Base-by-base conservation (phyloP, 768 basidiomycete species). In the Termitomyces sp. region DNA sequence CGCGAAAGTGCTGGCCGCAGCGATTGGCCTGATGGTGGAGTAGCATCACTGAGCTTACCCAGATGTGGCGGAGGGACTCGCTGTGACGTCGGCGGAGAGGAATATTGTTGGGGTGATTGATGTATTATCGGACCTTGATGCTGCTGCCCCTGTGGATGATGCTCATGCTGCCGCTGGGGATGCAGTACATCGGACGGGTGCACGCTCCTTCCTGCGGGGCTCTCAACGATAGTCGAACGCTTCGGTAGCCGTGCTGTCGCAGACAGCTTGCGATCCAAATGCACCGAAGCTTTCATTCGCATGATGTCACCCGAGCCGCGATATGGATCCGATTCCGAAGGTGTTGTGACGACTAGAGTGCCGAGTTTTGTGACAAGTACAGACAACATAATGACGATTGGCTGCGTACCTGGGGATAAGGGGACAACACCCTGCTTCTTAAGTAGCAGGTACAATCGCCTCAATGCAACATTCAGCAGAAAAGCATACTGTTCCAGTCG, bases 401-500 rank as follows among this genome's bases (percentile, higher is more conserved):
- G 36, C 29, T 42, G 65, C 74, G 66, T 76, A 93, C 92, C 83
- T 59, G 91, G 87, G 5, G 89, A 86, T 56, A 89, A 75, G n/a
- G 92, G 88, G 29, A 96, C 91, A 42, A 94, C 92, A 11, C 95
- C 95, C 68, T 92, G 86, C 75, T 91, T 91, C 79, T 91, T 92
- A 69, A 93, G 76, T 42, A 92, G 82, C 36, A 92, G 83, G 74
- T 95, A 98, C 57, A 99, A 79, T 69, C 96, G 84, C 66, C 96
- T 82, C 59, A 99, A 79, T 20, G 96, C 97, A 29, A 98, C 97
- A 70, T 98, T 98, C 56, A 99, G 79, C 60, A 99, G 76, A 80
- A 96, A 99, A 2, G 97, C 93, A 73, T 97, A 99, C 71, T 99
- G 97, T 78, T 99, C 97, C 65, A 99, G 76, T 60, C 96, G 82